Base-by-base conservation (phyloP, 108 stramenopile genomes). In the Nannochloropsis gaditana region DNA sequence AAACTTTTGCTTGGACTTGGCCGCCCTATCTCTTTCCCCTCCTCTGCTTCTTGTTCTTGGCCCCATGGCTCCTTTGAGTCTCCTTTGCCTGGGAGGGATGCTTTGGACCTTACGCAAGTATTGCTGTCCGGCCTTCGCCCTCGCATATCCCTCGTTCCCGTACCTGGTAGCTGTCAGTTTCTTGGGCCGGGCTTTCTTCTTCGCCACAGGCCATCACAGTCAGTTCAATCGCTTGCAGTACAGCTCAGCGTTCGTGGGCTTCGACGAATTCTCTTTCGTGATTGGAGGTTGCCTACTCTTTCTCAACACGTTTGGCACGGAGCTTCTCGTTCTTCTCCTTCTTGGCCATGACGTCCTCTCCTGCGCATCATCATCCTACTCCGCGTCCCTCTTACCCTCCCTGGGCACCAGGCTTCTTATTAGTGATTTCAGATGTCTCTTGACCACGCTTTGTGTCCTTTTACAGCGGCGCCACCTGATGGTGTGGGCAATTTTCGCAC, bases 401-500 rank as follows among this genome's bases (percentile, higher is more conserved):
- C 43, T 83, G 45, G 86, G 50, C 5, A 45, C 84, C 41, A 42
- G 42, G 44, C 42, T 79, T 42, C 80, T 45, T 21, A 50, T 89
- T n/a, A 87, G 87, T 80, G 44, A 84, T 43, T 9, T 73, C 6
- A 83, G 87, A 10, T 87, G 87, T 9, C 47, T 91, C 45, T 41
- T 88, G 9, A 89, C 89, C 59, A 84, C 82, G 43, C 80, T 45
- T 11, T 89, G 87, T 87, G 85, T 87, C 2, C 45, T 79, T 9
- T 80, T 89, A 10, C 89, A 90, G 83, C 85, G 91, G 43, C 87
- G 91, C 1, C 91, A 91, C 79, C 88, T 91, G 21, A 90, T 91
- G 91, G 87, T 91, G 50, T 91, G 91, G 91, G 91, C 91, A 2
- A 84, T 91, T 11, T 91, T 90, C 43, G 91, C 91, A 5, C 91